phyloP scores from a whole-genome alignment of 345 rosid genomes.

The Populus alba region DNA sequence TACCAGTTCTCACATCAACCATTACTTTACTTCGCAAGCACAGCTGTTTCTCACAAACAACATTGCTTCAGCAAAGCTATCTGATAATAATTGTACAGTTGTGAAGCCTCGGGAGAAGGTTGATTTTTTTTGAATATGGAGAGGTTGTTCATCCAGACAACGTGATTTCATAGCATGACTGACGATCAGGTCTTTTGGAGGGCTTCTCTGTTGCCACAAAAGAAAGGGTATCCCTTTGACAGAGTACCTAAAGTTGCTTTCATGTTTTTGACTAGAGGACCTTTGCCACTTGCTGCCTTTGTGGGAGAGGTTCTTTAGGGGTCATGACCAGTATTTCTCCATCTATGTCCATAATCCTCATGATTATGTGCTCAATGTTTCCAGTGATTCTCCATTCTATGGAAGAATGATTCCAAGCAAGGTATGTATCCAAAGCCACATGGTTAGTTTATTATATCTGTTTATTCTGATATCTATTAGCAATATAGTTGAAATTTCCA shows the following conservation, averaged over 20 bases:
- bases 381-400: constrained; percentile 58
- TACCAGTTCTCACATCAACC: constrained; percentile 63
- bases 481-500: not conserved
- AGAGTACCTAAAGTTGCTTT: constrained; percentile 80
- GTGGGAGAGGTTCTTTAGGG: constrained; percentile 86
- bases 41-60: constrained; percentile 37
- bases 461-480: not conserved
- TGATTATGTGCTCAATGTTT: constrained; percentile 48
- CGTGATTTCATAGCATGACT: constrained; percentile 49
- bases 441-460: not conserved
- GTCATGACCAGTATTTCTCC: constrained; percentile 53
- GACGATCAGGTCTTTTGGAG: constrained; percentile 80
- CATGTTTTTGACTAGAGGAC: constrained; percentile 89
- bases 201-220: constrained; percentile 74
- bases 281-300: constrained; percentile 80
- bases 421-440: constrained; percentile 36
- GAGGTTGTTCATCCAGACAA: constrained; percentile 47
- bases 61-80: constrained; percentile 24
- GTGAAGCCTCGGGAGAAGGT: constrained; percentile 31
- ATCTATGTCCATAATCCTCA: constrained; percentile 69
- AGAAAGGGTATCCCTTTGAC: constrained; percentile 54
- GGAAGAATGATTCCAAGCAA: constrained; percentile 71
- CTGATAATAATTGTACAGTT: constrained; percentile 29
- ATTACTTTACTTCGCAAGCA: constrained; percentile 52
- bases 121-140: constrained; percentile 55